These are phyloP conservation scores for Symbiotaphrina buchneri DNA, from an alignment of 495 filamentous ascomycete genomes.

Conservation along the genomic window DNA sequence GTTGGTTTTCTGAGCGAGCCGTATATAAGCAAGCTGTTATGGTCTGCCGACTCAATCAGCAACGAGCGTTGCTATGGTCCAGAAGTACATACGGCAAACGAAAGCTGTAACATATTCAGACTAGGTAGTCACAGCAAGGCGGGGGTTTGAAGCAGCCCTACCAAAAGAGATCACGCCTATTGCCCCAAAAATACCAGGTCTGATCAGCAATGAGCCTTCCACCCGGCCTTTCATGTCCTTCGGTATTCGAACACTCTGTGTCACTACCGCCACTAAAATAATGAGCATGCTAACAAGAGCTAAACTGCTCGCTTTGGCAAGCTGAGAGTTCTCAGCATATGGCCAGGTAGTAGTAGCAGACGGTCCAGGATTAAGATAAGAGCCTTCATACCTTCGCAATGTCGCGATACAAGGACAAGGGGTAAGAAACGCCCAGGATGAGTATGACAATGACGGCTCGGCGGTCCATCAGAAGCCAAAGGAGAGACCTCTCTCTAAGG, in stretches of 20 bases:
- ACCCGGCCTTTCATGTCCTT: slow-evolving; percentile 44
- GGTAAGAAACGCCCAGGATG: slow-evolving; percentile 71
- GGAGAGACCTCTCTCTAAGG: slow-evolving; percentile 43
- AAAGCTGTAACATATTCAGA: slow-evolving; percentile 33
- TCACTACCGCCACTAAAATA: slow-evolving; percentile 75
- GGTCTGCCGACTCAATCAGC: slow-evolving; percentile 26
- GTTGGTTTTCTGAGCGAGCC: slow-evolving; percentile 86
- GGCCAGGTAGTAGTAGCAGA: slow-evolving; percentile 1
- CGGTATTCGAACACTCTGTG: slow-evolving; percentile 56
- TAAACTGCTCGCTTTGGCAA: slow-evolving; percentile 84
- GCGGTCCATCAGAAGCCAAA: slow-evolving; percentile 63
- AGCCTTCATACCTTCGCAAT: slow-evolving; percentile 62
- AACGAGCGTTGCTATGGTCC: slow-evolving; percentile 5
- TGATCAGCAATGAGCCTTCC: slow-evolving; percentile 40
- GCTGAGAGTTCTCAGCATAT: slow-evolving; percentile 23
- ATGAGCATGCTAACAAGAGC: slow-evolving; percentile 80
- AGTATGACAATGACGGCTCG: slow-evolving; percentile 69
- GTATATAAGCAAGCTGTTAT: slow-evolving; percentile 94
- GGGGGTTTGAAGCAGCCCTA: too few relatives aligned
- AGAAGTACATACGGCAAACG: slow-evolving; percentile 42
- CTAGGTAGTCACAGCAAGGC: slow-evolving; percentile 1
- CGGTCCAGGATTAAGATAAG: slow-evolving; percentile 1
- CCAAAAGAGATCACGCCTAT: slow-evolving; percentile 96
- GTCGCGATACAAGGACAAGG: slow-evolving; percentile 78
- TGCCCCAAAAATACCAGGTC: slow-evolving; percentile 77